Evolutionary conservation across 257 asterid species (phyloP).

Genomic region (Anisodus acutangulus): DNA sequence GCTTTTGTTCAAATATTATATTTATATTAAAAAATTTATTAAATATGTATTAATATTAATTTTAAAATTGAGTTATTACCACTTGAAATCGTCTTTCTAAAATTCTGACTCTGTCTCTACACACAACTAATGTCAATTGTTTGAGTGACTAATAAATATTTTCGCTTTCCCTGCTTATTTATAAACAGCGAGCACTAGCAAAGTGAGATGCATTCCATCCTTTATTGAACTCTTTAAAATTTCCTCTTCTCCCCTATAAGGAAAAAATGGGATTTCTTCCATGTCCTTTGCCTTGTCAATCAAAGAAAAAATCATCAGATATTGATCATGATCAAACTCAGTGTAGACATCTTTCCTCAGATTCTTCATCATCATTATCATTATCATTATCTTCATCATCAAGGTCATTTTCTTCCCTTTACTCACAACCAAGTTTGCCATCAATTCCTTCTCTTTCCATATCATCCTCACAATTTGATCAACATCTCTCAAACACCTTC

Average conservation of each 20-base stretch:
- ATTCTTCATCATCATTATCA: conserved; percentile 51
- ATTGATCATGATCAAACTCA: conserved; percentile 26
- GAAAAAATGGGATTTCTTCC: conserved; percentile 33
- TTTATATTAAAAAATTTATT: too few relatives aligned
- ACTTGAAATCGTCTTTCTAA: too few relatives aligned
- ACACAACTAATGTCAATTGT: too few relatives aligned
- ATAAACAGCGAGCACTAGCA: background rate
- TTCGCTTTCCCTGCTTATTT: background rate
- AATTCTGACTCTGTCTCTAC: too few relatives aligned
- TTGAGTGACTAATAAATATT: too few relatives aligned
- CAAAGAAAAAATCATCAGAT: conserved; percentile 35
- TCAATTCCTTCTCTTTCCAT: conserved; percentile 66
- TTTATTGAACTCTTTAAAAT: background rate
- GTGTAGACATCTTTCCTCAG: conserved; percentile 29
- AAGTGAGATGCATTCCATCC: conserved; percentile 11
- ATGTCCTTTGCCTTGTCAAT: conserved; percentile 1
- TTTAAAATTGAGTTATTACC: too few relatives aligned
- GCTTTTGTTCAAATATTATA: too few relatives aligned
- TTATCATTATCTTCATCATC: conserved; percentile 54
- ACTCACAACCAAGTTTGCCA: conserved; percentile 63
- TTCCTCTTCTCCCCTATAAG: background rate
- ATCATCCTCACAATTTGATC: conserved; percentile 47
- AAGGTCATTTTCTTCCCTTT: conserved; percentile 48
- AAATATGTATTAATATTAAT: too few relatives aligned
- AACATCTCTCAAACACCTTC: conserved; percentile 36